Conservation (phyloP, 805 yeast genomes). For the Deakozyma indianensis region DNA sequence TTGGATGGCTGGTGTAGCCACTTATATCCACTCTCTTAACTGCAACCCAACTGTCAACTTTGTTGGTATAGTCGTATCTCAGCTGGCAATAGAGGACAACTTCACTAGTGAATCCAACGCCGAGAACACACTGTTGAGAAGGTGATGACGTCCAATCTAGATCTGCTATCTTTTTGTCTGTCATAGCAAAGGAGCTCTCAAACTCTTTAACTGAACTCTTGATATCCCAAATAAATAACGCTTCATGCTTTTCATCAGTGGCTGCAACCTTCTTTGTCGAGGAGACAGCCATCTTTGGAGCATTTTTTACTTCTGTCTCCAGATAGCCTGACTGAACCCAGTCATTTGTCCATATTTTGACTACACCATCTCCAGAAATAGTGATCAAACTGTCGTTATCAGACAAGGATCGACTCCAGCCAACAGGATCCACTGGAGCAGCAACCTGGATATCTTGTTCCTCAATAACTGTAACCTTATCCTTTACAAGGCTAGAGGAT, state of each 20-base stretch:
- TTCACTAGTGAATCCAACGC: slow-evolving; percentile 58
- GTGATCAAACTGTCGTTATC: slow-evolving; percentile 39
- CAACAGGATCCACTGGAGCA: slow-evolving; percentile 56
- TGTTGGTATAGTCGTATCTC: slow-evolving; percentile 78
- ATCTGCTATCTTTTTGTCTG: slow-evolving; percentile 35
- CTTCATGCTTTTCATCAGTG: slow-evolving; percentile 37
- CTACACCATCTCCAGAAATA: slow-evolving; percentile 26
- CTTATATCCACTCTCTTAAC: slow-evolving; percentile 60
- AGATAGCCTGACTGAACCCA: slow-evolving; percentile 43
- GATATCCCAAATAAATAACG: slow-evolving; percentile 69
- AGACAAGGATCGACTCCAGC: slow-evolving; percentile 27
- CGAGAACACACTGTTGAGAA: slow-evolving; percentile 53
- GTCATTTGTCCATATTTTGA: neutral
- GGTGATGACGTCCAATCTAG: slow-evolving; percentile 78
- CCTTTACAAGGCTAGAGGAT: neutral
- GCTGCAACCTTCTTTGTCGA: slow-evolving; percentile 65
- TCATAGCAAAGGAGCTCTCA: slow-evolving; percentile 26
- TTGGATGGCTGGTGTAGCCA: slow-evolving; percentile 58
- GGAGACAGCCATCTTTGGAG: slow-evolving; percentile 53
- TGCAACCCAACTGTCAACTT: slow-evolving; percentile 61
- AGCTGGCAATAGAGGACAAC: slow-evolving; percentile 66
- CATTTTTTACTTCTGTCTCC: slow-evolving; percentile 39
- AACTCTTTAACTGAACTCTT: slow-evolving; percentile 54
- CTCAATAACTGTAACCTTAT: slow-evolving; percentile 3
- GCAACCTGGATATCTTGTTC: slow-evolving; percentile 29